phyloP scores from a whole-genome alignment of 108 stramenopile genomes.

The Nannochloropsis gaditana region DNA sequence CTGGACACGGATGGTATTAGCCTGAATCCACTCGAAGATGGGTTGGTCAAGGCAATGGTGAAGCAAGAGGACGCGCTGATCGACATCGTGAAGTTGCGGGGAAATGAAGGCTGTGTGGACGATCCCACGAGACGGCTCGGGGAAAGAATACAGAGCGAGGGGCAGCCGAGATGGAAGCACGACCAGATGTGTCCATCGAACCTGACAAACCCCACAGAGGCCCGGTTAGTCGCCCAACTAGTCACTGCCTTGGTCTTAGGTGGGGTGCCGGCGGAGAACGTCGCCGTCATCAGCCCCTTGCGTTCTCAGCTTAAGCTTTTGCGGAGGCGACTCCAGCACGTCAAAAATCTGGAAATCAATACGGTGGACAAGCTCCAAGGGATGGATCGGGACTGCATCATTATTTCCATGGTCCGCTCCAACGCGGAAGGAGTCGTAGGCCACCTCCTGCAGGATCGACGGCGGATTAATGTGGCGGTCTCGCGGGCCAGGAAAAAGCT shows the following conservation, averaged over 20 bases:
- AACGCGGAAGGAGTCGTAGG: conserved; percentile 47
- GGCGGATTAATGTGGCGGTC: conserved; percentile 54
- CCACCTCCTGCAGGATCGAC: conserved; percentile 49
- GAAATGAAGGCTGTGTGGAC: conserved; percentile 60
- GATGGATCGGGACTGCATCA: conserved; percentile 39
- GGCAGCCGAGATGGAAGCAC: conserved; percentile 35
- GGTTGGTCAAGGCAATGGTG: conserved; percentile 48
- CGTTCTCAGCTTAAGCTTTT: conserved; percentile 71
- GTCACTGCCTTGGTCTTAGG: conserved; percentile 36
- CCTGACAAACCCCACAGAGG: conserved; percentile 41
- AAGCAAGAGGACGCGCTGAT: conserved; percentile 36
- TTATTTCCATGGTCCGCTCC: conserved; percentile 46
- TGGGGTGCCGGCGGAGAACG: conserved; percentile 30
- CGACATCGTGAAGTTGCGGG: conserved; percentile 57
- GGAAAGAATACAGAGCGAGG: conserved; percentile 57
- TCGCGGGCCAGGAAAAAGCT: conserved; percentile 45
- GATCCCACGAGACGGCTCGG: conserved; percentile 44
- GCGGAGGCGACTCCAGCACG: conserved; percentile 21
- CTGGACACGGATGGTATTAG: conserved; percentile 72
- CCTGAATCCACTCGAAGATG: neutral
- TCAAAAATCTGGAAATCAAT: conserved; percentile 45
- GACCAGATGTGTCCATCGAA: conserved; percentile 18
- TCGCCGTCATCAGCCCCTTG: conserved; percentile 83
- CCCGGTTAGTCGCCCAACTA: conserved; percentile 27
- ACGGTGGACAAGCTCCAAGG: conserved; percentile 59